Conservation (phyloP, 2,329 filamentous ascomycete species). For the Nakataea oryzae region DNA sequence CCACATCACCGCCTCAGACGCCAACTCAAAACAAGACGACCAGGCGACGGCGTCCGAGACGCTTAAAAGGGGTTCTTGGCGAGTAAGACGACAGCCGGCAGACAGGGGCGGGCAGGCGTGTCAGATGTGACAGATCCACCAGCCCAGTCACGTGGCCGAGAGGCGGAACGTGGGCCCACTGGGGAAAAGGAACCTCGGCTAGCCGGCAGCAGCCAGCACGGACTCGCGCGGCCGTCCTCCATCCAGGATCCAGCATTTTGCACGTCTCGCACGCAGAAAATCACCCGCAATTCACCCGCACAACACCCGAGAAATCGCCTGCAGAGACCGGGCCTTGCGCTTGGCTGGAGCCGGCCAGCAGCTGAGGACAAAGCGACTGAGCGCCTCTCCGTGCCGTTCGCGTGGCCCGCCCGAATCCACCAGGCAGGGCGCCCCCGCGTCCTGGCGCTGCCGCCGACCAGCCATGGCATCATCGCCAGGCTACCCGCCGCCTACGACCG, state of each 20-base stretch:
- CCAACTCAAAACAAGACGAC: not conserved
- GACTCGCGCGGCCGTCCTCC: not conserved
- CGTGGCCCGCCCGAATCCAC: too few species aligned
- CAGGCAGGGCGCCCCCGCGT: not conserved
- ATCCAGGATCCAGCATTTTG: not conserved
- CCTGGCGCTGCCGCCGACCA: not conserved
- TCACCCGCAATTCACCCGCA: conserved; percentile 3
- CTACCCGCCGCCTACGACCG: not conserved
- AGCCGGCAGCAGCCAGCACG: too few species aligned
- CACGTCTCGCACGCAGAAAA: not conserved
- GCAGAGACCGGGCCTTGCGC: not conserved
- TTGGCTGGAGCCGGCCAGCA: not conserved
- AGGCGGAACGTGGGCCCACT: not conserved
- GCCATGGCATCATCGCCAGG: not conserved
- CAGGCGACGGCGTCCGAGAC: too few species aligned
- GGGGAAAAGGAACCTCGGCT: not conserved
- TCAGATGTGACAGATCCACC: not conserved
- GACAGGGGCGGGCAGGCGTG: too few species aligned
- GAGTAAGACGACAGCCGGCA: not conserved
- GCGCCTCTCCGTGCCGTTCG: not conserved
- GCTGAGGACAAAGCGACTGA: not conserved
- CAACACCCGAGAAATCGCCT: conserved; percentile 4
- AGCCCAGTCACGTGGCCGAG: not conserved
- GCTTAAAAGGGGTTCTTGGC: not conserved
- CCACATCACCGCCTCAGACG: not conserved